Conservation (phyloP, 345 rosid genomes). For the Gynandropsis gynandra region DNA sequence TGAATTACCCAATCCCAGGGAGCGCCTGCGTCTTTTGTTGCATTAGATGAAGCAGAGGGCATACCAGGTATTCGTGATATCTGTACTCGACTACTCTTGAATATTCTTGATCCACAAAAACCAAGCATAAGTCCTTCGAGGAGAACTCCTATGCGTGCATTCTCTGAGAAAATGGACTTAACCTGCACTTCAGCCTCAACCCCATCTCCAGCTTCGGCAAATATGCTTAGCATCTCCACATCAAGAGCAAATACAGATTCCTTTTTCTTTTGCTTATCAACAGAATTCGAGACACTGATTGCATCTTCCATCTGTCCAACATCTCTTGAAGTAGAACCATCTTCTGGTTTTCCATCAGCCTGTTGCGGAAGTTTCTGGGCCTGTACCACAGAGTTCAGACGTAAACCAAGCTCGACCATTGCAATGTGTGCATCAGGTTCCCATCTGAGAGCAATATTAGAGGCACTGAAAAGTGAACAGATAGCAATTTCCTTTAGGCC, state of each 20-base stretch:
- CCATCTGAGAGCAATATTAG: constrained; percentile 78
- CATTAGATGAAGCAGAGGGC: constrained; percentile 44
- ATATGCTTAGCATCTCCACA: constrained; percentile 73
- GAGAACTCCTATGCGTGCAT: constrained; percentile 89
- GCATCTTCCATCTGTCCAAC: constrained; percentile 37
- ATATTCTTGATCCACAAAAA: constrained; percentile 63
- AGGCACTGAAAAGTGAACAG: constrained; percentile 90
- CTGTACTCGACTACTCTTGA: constrained; percentile 87
- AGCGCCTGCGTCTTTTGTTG: constrained; percentile 23
- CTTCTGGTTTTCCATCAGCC: constrained; percentile 32
- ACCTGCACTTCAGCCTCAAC: constrained; percentile 71
- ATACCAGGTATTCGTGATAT: constrained; percentile 75
- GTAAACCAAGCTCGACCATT: constrained; percentile 69
- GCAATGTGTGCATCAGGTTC: constrained; percentile 90
- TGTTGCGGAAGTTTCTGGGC: constrained; percentile 54
- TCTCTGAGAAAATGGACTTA: constrained; percentile 96
- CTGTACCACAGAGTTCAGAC: constrained; percentile 50
- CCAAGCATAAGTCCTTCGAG: constrained; percentile 79
- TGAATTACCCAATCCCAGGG: constrained; percentile 71
- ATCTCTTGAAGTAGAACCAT: constrained; percentile 29
- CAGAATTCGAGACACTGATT: constrained; percentile 30
- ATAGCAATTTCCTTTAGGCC: constrained; percentile 77
- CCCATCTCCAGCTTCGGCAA: constrained; percentile 90
- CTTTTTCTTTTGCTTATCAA: constrained; percentile 64
- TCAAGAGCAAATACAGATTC: constrained; percentile 92